Base-by-base conservation (phyloP, 75 land plant species). In the Azolla pinnata region DNA sequence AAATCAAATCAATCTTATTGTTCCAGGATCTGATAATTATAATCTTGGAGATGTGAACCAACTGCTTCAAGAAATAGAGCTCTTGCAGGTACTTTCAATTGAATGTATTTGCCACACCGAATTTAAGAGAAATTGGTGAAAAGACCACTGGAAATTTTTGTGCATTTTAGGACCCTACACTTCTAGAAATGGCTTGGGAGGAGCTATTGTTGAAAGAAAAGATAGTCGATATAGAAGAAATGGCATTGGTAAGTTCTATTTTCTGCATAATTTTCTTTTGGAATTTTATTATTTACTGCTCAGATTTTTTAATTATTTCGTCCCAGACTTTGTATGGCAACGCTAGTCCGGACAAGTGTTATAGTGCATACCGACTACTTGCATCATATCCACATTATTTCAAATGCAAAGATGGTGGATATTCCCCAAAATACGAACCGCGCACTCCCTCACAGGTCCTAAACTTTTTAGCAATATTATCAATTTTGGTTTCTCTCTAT, bases 131-230 rank as follows among this genome's bases (percentile, higher is more conserved):
- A 16, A 47, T 20, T 20, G 20, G 4, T 8, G 3, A 48, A 17
- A 48, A 26, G 29, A 27, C 14, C 14, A 21, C 54, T 52, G 3
- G 29, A 25, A 3, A 23, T 25, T 23, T 25, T 72, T 46, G 4
- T 2, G n/a, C 49, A 55, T n/a, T n/a, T n/a, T 65, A 93, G 99
- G 99, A 95, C 54, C 67, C 78, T 17, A 21, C 90, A 33, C 77
- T 95, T 54, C 67, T 95, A 57, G 88, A 89, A 64, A 76, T 65
- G 79, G 99, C 96, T 21, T 95, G 99, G 99, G 69, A 67, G 57
- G 99, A 95, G 69, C 75, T 93, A 44, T 54, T 83, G 50, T 84
- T 77, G 45, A 68, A 77, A 40, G 69, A 95, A 8, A 75, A 74
- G 64, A 66, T 75, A 56, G 83, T 83, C 38, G 81, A 79, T 60